These are phyloP conservation scores for Chrysosporium queenslandicum DNA, from an alignment of 2,329 filamentous ascomycete genomes.

Conservation along the genomic window DNA sequence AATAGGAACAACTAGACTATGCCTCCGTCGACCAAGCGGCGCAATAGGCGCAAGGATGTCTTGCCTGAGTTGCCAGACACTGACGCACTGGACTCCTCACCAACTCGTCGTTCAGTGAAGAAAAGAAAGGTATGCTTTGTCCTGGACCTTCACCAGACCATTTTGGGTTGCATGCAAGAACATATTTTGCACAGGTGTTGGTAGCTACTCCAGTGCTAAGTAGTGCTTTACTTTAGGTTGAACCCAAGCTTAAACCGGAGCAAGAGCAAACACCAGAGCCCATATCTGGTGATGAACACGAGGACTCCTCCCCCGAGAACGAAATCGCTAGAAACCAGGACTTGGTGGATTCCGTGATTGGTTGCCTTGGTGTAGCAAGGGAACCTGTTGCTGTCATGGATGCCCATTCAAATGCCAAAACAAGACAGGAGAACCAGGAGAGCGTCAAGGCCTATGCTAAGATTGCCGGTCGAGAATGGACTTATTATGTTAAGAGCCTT, in stretches of 20 bases:
- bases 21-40: conserved; percentile 37
- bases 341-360: conserved; percentile 40
- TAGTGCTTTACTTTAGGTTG: conserved; percentile 23
- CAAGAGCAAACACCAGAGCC: conserved; percentile 28
- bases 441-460: conserved; percentile 43
- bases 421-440: conserved; percentile 33
- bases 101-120: conserved; percentile 38
- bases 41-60: conserved; percentile 38
- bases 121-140: conserved; percentile 38
- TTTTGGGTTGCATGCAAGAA: too few relatives aligned
- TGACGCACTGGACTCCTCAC: conserved; percentile 40
- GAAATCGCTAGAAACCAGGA: conserved; percentile 37
- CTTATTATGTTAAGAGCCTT: conserved; percentile 43
- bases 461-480: conserved; percentile 43
- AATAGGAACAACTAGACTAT: conserved; percentile 22
- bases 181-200: background rate
- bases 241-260: conserved; percentile 25
- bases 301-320: conserved; percentile 35
- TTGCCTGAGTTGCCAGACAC: conserved; percentile 38
- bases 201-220: conserved; percentile 4
- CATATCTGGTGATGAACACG: conserved; percentile 30
- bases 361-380: conserved; percentile 35
- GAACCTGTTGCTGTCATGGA: conserved; percentile 37
- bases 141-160: conserved; percentile 8
- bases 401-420: conserved; percentile 39